These are phyloP conservation scores for Clohesyomyces aquaticus DNA, from an alignment of 495 filamentous ascomycete species.

Conservation along the genomic window DNA sequence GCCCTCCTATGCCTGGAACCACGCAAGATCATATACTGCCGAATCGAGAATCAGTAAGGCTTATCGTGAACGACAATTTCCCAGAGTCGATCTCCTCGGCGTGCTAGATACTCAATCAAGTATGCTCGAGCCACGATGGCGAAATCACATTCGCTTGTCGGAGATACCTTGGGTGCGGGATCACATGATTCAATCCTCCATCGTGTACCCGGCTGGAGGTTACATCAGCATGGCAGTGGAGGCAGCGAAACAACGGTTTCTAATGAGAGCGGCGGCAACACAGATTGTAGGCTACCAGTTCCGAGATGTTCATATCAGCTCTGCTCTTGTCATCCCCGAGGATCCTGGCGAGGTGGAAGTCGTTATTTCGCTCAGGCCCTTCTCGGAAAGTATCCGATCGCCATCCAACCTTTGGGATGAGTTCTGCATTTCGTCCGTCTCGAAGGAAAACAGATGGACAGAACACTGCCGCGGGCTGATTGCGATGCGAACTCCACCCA, in stretches of 20 bases:
- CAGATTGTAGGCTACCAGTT: constrained; percentile 1
- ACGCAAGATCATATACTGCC: background rate
- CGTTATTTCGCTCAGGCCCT: background rate
- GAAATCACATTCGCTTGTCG: constrained; percentile 7
- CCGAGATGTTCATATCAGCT: constrained; percentile 1
- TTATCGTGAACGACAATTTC: background rate
- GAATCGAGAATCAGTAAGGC: background rate
- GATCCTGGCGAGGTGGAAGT: background rate
- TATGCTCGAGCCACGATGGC: constrained; percentile 7
- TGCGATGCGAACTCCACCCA: background rate
- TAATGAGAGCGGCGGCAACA: background rate
- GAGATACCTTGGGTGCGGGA: constrained; percentile 5
- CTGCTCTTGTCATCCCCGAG: background rate
- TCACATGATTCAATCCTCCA: background rate
- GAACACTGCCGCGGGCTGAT: constrained; percentile 7
- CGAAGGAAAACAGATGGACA: background rate
- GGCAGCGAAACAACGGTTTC: background rate
- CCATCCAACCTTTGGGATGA: background rate
- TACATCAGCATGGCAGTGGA: constrained; percentile 8
- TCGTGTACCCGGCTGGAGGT: constrained; percentile 10
- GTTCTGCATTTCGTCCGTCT: constrained; percentile 2
- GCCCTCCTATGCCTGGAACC: constrained; percentile 9
- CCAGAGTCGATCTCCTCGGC: constrained; percentile 5
- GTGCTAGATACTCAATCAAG: background rate
- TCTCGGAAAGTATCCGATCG: background rate